phyloP scores from a whole-genome alignment of 2,329 filamentous ascomycete genomes.

The Ophiostoma sp. region DNA sequence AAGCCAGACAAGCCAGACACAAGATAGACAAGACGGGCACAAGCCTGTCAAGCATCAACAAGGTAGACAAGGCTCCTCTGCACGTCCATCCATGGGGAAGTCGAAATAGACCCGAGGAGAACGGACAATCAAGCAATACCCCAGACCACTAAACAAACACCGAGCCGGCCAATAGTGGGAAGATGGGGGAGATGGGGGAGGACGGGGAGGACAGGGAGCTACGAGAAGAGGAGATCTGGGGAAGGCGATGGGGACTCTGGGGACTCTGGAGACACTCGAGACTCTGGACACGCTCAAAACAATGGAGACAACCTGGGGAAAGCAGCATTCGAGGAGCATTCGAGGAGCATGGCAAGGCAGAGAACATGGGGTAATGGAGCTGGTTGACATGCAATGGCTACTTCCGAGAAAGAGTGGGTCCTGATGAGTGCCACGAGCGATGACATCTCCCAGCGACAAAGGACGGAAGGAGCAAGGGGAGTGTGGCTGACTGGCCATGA shows the following conservation, averaged over 20 bases:
- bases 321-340: neutral
- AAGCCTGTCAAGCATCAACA: neutral
- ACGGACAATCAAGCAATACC: neutral
- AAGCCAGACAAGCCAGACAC: neutral
- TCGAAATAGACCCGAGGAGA: neutral
- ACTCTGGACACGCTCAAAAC: neutral
- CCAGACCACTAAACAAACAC: neutral
- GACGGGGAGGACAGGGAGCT: neutral
- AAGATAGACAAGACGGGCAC: neutral
- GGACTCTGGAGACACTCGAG: neutral
- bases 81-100: neutral
- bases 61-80: neutral
- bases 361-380: slow-evolving; percentile 14
- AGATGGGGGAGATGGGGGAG: slow-evolving; percentile 1
- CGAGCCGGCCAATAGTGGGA: neutral
- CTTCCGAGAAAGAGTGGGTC: neutral
- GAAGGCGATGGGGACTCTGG: neutral
- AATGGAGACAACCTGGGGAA: neutral
- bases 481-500: neutral
- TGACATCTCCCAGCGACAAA: neutral
- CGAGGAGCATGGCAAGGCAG: slow-evolving; percentile 6
- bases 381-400: neutral
- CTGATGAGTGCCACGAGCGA: neutral
- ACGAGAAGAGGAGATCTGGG: neutral
- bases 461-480: neutral